Evolutionary conservation across 805 yeast species (phyloP), one percentile per base, ranked within the genome.

Genomic region (Candida sithepensis): DNA sequence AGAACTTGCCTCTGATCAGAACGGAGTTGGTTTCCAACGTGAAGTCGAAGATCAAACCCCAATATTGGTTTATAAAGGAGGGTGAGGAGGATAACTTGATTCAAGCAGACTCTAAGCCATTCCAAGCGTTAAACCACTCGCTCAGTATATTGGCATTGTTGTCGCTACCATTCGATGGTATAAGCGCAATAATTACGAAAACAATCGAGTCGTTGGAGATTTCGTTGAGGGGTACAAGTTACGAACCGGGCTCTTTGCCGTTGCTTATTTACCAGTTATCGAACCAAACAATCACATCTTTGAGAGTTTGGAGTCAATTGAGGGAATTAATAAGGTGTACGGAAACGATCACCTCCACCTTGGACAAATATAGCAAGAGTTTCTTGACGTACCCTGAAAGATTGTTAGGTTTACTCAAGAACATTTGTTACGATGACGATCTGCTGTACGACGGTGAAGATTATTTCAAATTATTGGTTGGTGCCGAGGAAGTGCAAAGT

Each of bases 141-240:
- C 32, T 62, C 36, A 49, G 53, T 12, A 44, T 57, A 1, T 41
- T 63, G 30, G 51, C 62, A 2, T 36, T 52, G 2, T 46, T 65
- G 7, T 55, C 66, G 4, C 54, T 60, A 2, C 68, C 69, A 14
- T 61, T 62, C 48, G 69, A 64, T 34, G 63, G 66, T 4, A 52
- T 65, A 32, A 63, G 63, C 28, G 50, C 61, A 1, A 44, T 58
- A 0, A 55, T 87, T 14, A 71, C 79, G 1, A 78, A 77, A 53
- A 79, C 87, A 0, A 75, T 86, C 19, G 79, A 80, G 46, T 77
- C 87, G 2, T 64, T 78, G 7, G 96, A 88, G 56, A 78, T 87
- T 12, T 67, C 85, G 0, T 60, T 83, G 26, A 70, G 96, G 49
- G 88, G 88, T 0, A 58, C 66, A 1, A 55, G 68, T 1, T 63